Base-by-base conservation (phyloP, 805 yeast genomes). In the Isabelozyma pseudorhagii region DNA sequence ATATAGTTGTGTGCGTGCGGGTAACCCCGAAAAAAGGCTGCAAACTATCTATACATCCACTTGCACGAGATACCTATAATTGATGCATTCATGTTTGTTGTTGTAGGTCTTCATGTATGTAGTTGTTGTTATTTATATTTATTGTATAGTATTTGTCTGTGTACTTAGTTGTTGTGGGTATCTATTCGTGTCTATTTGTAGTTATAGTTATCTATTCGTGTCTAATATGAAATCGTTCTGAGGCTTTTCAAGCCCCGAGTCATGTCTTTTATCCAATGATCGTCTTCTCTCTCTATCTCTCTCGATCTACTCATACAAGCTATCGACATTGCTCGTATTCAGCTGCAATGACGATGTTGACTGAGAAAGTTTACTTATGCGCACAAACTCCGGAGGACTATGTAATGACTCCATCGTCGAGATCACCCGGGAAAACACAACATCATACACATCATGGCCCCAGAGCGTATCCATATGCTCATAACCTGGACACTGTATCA, bases 391-490 rank as follows among this genome's bases (percentile, higher is more conserved):
- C 36, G 4, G 10, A 13, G 36, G 10, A 10, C 36, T 31, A 31
- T 31, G 36, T 8, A 31, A 31, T 3, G 36, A 31, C 8, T 38
- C 40, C 40, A 54, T 45, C 14, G 38, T 36, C 7, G 54, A 49
- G 5, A 63, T 43, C 0, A 62, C 60, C 36, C 58, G 56, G 15
- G 44, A 38, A 47, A 65, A 66, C 3, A 67, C 68, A 27, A 51
- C 59, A 14, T 62, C 61, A 46, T 59, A 56, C 3, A 65, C 70
- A 18, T 54, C 47, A 18, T 57, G 50, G 4, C 59, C 66, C 71
- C 71, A 67, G 25, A 67, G 50, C 3, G 66, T 63, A 49, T 67
- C 71, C 66, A 67, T 63, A 46, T 67, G 71, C 46, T 67, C 71
- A 47, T 66, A 66, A 3, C 58, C 58, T 5, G 50, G 54, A 46